These are phyloP conservation scores for Bimuria novae-zelandiae DNA, from an alignment of 2,329 filamentous ascomycete species.

Conservation along the genomic window DNA sequence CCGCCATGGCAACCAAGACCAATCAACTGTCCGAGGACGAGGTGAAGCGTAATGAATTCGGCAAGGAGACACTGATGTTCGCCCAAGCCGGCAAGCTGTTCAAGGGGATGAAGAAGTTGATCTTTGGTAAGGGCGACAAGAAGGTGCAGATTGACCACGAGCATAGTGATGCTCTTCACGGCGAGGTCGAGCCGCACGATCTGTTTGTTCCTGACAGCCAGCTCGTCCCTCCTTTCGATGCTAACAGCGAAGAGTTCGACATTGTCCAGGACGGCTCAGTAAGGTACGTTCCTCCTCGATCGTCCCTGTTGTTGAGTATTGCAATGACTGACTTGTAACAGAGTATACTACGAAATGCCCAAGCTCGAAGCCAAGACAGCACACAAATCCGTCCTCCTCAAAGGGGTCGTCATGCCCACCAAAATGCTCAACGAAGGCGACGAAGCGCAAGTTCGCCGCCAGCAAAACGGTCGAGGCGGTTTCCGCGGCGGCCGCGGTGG, in stretches of 20 bases:
- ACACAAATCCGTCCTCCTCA: conserved; percentile 93
- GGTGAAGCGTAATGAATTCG: conserved; percentile 74
- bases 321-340: conserved; percentile 49
- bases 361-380: conserved; percentile 61
- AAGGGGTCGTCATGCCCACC: conserved; percentile 74
- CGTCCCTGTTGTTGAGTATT: not conserved
- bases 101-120: conserved; percentile 78
- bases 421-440: conserved; percentile 70
- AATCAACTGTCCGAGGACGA: conserved; percentile 79
- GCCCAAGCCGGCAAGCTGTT: conserved; percentile 86
- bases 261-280: conserved; percentile 69
- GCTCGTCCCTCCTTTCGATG: conserved; percentile 76
- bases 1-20: conserved; percentile 82
- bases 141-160: conserved; percentile 75
- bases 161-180: conserved; percentile 76
- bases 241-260: conserved; percentile 51
- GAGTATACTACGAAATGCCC: conserved; percentile 86
- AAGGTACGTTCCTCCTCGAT: conserved; percentile 60
- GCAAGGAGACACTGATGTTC: conserved; percentile 80
- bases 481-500: conserved; percentile 61
- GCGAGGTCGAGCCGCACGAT: conserved; percentile 79
- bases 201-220: conserved; percentile 83
- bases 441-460: conserved; percentile 69
- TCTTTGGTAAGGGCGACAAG: conserved; percentile 78
- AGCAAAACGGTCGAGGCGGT: conserved; percentile 72